phyloP scores from a whole-genome alignment of 371 early-diverging fungal genomes.

The Zychaea mexicana region DNA sequence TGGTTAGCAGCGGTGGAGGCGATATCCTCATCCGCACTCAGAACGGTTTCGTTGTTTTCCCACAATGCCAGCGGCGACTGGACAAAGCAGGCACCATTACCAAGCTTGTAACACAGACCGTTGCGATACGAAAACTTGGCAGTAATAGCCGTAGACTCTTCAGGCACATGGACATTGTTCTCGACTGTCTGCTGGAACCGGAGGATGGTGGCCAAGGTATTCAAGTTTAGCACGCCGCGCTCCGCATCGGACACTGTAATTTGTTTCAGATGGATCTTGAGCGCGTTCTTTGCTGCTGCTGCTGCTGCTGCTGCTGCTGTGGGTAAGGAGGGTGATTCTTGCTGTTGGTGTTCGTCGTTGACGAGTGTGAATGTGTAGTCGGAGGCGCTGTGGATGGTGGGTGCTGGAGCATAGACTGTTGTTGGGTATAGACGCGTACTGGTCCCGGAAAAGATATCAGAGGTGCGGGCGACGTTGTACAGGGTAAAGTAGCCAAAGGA shows the following conservation, averaged over 20 bases:
- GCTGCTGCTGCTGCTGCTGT: neutral
- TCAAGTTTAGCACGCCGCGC: neutral
- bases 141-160: conserved; percentile 16
- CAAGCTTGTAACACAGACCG: conserved; percentile 41
- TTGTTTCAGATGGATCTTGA: conserved; percentile 59
- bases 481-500: conserved; percentile 79
- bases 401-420: conserved; percentile 52
- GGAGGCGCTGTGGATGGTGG: too few species aligned
- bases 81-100: conserved; percentile 27
- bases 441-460: conserved; percentile 68
- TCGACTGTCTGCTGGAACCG: conserved; percentile 55
- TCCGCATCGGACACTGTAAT: conserved; percentile 44
- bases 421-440: conserved; percentile 56
- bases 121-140: conserved; percentile 35
- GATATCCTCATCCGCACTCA: conserved; percentile 17
- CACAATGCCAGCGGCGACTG: conserved; percentile 43
- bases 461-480: conserved; percentile 72
- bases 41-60: conserved; percentile 30
- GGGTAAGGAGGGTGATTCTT: neutral
- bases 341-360: neutral
- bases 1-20: neutral
- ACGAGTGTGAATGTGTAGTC: neutral
- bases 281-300: conserved; percentile 42
- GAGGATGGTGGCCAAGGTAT: conserved; percentile 39
- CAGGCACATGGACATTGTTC: conserved; percentile 46